Conservation (phyloP, 140 eudicot species). For the Senecio squalidus region DNA sequence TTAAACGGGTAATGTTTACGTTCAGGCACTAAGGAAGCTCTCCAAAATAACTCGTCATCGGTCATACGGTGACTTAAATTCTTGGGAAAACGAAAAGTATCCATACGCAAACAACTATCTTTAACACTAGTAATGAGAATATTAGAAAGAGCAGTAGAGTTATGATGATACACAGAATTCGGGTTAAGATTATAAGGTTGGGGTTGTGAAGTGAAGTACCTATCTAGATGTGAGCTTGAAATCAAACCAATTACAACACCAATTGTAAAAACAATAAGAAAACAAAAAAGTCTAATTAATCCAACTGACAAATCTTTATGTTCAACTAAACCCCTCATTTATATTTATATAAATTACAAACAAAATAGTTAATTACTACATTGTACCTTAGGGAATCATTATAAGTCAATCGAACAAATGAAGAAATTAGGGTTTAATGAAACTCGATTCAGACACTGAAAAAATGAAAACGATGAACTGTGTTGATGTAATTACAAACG, state of each 20-base stretch:
- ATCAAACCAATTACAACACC: slow-evolving; percentile 65
- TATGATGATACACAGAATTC: not conserved
- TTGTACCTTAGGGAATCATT: not conserved
- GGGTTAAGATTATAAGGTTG: slow-evolving; percentile 25
- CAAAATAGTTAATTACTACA: not conserved
- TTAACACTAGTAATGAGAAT: slow-evolving; percentile 25
- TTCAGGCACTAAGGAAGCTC: slow-evolving; percentile 77
- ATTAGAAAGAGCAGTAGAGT: slow-evolving; percentile 18
- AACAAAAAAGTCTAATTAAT: slow-evolving; percentile 34
- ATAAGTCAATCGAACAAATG: too few relatives aligned
- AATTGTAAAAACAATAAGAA: slow-evolving; percentile 49
- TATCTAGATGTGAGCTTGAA: slow-evolving; percentile 65
- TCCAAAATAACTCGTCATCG: slow-evolving; percentile 82
- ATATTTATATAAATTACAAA: too few relatives aligned
- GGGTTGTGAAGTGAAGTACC: slow-evolving; percentile 45
- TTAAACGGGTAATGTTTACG: slow-evolving; percentile 50
- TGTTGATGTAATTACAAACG: not conserved
- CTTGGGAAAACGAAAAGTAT: slow-evolving; percentile 41
- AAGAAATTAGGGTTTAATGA: not conserved
- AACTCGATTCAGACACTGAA: too few relatives aligned
- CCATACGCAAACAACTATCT: slow-evolving; percentile 54
- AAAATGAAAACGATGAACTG: too few relatives aligned
- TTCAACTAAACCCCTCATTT: slow-evolving; percentile 51
- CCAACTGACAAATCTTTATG: slow-evolving; percentile 50
- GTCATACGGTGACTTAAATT: slow-evolving; percentile 55